Conservation (phyloP, 2,329 filamentous ascomycete species). For the Aspergillus texensis region DNA sequence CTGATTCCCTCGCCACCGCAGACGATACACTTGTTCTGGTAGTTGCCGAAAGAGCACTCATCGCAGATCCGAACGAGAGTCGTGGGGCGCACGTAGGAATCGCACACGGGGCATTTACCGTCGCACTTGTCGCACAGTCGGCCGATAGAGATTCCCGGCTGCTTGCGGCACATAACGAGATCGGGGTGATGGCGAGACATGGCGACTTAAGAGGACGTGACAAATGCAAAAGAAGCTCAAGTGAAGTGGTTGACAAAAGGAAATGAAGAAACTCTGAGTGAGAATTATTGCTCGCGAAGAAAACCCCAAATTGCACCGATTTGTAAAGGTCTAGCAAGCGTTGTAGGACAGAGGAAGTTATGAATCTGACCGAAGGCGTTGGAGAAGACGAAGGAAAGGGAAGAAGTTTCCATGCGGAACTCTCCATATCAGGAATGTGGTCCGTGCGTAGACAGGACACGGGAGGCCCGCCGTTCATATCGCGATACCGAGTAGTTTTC, state of each 20-base stretch:
- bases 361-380: conserved; percentile 14
- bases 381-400: conserved; percentile 22
- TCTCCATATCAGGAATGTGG: conserved; percentile 45
- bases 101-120: conserved; percentile 98
- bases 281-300: not conserved
- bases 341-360: not conserved
- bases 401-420: conserved; percentile 36
- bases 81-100: conserved; percentile 96
- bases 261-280: not conserved
- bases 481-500: conserved; percentile 17
- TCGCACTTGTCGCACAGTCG: conserved; percentile 99
- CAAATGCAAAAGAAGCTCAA: not conserved
- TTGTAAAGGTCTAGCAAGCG: not conserved
- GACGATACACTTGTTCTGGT: conserved; percentile 99
- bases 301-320: not conserved
- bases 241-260: not conserved
- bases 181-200: conserved; percentile 98
- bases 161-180: conserved; percentile 99
- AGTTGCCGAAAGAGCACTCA: conserved; percentile 99
- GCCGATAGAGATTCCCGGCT: conserved; percentile 94
- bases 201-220: conserved; percentile 29
- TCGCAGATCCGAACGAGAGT: conserved; percentile 98
- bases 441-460: conserved; percentile 27
- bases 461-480: conserved; percentile 13
- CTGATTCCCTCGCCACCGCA: conserved; percentile 98